Conservation (phyloP, 257 asterid genomes). For the Ajuga chamaepitys region DNA sequence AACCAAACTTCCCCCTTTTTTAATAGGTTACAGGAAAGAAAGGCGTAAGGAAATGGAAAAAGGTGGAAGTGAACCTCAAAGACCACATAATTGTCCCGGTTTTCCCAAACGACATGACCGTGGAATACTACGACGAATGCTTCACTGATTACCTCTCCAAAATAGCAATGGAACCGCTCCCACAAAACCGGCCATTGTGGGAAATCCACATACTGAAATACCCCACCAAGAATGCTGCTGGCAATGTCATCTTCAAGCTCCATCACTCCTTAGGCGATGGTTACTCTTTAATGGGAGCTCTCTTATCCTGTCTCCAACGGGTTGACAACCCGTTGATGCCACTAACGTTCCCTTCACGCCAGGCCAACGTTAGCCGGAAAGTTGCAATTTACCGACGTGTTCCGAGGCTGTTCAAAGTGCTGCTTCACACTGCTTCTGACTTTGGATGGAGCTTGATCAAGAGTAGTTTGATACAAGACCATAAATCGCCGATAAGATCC, state of each 20-base stretch:
- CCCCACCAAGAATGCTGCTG: conserved; percentile 34
- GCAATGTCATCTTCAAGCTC: conserved; percentile 32
- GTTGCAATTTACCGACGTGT: neutral
- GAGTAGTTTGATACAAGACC: conserved; percentile 30
- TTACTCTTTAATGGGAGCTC: conserved; percentile 54
- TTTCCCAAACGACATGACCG: conserved; percentile 22
- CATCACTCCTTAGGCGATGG: conserved; percentile 52
- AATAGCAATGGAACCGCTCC: conserved; percentile 23
- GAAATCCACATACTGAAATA: conserved; percentile 42
- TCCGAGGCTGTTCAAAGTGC: conserved; percentile 14
- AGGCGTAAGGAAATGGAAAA: conserved; percentile 42
- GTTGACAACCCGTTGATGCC: conserved; percentile 36
- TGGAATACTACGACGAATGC: conserved; percentile 34
- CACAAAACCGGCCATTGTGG: conserved; percentile 33
- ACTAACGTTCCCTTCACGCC: conserved; percentile 26
- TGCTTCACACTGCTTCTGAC: conserved; percentile 23
- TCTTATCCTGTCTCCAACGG: conserved; percentile 42
- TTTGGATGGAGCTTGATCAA: conserved; percentile 33
- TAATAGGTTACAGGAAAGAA: conserved; percentile 22
- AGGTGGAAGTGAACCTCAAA: conserved; percentile 30
- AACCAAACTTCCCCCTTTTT: no score
- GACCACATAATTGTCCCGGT: conserved; percentile 29
- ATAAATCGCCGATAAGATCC: conserved; percentile 39
- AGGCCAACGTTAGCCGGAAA: neutral
- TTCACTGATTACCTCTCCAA: conserved; percentile 32